These are phyloP conservation scores for Zygosaccharomyces sapae DNA, from an alignment of 1,139 yeast genomes.

Conservation along the genomic window DNA sequence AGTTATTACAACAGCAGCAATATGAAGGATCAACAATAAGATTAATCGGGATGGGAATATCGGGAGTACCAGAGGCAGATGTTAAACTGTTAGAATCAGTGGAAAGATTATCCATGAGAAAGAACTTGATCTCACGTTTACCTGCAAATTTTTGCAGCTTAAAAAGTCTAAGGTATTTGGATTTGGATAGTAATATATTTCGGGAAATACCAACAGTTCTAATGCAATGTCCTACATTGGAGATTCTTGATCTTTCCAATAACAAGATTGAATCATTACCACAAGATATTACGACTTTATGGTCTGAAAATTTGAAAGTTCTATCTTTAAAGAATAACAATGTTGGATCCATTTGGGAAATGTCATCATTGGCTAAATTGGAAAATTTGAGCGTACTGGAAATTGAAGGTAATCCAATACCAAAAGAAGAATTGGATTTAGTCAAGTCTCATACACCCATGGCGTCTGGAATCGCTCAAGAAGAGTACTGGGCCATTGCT, in stretches of 20 bases:
- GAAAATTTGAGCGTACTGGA: slow-evolving; percentile 61
- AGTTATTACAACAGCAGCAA: slow-evolving; percentile 20
- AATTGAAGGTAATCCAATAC: slow-evolving; percentile 64
- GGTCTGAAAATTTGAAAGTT: slow-evolving; percentile 45
- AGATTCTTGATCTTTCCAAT: slow-evolving; percentile 63
- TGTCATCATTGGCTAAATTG: slow-evolving; percentile 50
- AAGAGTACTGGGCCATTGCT: slow-evolving; percentile 35
- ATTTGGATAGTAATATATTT: slow-evolving; percentile 59
- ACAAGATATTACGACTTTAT: slow-evolving; percentile 41
- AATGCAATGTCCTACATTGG: slow-evolving; percentile 46
- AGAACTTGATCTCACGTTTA: slow-evolving; percentile 46
- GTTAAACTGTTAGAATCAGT: slow-evolving; percentile 43
- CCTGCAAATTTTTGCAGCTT: slow-evolving; percentile 49
- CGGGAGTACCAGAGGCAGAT: slow-evolving; percentile 35
- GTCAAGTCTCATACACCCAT: slow-evolving; percentile 42
- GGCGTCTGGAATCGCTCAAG: slow-evolving; percentile 21
- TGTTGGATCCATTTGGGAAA: slow-evolving; percentile 55
- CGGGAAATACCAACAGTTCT: slow-evolving; percentile 49
- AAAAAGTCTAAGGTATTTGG: slow-evolving; percentile 54
- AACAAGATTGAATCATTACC: slow-evolving; percentile 49
- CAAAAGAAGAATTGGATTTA: slow-evolving; percentile 53
- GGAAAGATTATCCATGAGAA: slow-evolving; percentile 52
- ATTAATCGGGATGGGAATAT: slow-evolving; percentile 28
- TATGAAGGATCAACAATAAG: slow-evolving; percentile 26
- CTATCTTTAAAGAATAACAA: slow-evolving; percentile 61